These are phyloP conservation scores for Populus hybrid DNA, from an alignment of 441 rosid species.

Conservation along the genomic window DNA sequence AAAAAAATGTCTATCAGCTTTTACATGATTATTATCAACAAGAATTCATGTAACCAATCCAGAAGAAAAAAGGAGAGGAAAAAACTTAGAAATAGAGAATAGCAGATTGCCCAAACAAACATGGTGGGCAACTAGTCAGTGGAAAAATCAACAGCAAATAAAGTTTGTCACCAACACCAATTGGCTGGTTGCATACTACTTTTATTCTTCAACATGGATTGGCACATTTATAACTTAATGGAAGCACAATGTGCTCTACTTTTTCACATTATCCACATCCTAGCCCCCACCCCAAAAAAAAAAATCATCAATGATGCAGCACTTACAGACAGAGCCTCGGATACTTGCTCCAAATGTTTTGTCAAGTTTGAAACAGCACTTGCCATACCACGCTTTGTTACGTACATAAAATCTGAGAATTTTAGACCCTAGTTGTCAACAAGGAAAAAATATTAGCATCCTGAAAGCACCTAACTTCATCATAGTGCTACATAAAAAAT, in stretches of 20 bases:
- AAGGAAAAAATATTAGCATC: slow-evolving; percentile 11
- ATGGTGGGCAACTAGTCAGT: neutral
- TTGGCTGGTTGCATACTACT: neutral
- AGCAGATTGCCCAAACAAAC: neutral
- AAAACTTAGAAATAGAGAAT: neutral
- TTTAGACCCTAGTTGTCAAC: slow-evolving; percentile 57
- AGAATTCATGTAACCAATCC: neutral
- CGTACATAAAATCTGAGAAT: slow-evolving; percentile 81
- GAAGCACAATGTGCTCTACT: neutral
- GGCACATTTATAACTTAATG: neutral
- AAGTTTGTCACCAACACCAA: neutral
- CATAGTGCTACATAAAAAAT: neutral
- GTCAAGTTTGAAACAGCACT: slow-evolving; percentile 71
- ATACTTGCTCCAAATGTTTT: slow-evolving; percentile 72
- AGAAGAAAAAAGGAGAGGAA: neutral
- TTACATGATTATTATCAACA: neutral
- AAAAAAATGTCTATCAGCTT: neutral
- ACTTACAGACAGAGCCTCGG: slow-evolving; percentile 77
- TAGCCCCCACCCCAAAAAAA: neutral
- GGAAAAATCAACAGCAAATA: neutral
- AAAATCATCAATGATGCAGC: slow-evolving; percentile 10
- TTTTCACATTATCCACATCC: neutral
- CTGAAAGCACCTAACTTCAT: slow-evolving; percentile 9
- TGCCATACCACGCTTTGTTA: slow-evolving; percentile 75
- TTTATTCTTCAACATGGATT: neutral